Conservation (phyloP, 2,329 filamentous ascomycete species). For the Nannizziopsis barbatae region DNA sequence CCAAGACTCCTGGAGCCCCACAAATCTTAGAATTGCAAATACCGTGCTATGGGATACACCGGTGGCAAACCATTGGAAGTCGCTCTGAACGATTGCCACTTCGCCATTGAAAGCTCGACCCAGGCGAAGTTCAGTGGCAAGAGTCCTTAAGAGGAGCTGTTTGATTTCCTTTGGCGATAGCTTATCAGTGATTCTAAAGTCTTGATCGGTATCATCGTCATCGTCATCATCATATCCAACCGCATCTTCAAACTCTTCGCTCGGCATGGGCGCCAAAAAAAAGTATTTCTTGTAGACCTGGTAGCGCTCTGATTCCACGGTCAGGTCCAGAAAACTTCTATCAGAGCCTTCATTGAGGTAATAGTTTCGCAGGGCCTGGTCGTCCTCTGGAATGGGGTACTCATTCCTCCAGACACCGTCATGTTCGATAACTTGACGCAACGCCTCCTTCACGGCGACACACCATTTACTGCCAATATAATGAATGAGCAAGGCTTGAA, state of each 20-base stretch:
- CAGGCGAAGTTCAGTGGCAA: conserved; percentile 31
- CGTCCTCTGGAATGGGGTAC: conserved; percentile 13
- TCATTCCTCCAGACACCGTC: conserved; percentile 14
- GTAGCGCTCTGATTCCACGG: conserved; percentile 16
- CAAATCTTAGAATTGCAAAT: conserved; percentile 34
- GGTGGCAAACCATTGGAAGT: conserved; percentile 36
- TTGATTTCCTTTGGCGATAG: conserved; percentile 26
- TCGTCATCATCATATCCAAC: conserved; percentile 21
- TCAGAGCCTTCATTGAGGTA: conserved; percentile 16
- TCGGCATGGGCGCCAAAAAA: conserved; percentile 28
- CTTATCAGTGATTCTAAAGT: conserved; percentile 15
- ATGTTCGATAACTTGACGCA: conserved; percentile 13
- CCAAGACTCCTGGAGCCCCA: conserved; percentile 37
- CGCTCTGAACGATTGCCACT: conserved; percentile 34
- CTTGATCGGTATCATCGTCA: conserved; percentile 19
- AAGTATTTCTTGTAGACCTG: conserved; percentile 23
- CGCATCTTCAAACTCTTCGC: conserved; percentile 19
- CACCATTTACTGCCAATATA: conserved; percentile 33
- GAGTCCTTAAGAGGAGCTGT: conserved; percentile 31
- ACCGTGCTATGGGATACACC: conserved; percentile 38
- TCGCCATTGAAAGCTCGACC: conserved; percentile 26
- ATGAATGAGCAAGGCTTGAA: conserved; percentile 38
- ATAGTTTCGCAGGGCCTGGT: conserved; percentile 21
- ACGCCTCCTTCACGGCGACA: conserved; percentile 18
- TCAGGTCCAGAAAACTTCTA: neutral